A percentile compares a stretch with the other conserved stretches of the same genome.
phyloP scores from a whole-genome alignment of 2,329 filamentous ascomycete species.

The Nannizzia gypsea region DNA sequence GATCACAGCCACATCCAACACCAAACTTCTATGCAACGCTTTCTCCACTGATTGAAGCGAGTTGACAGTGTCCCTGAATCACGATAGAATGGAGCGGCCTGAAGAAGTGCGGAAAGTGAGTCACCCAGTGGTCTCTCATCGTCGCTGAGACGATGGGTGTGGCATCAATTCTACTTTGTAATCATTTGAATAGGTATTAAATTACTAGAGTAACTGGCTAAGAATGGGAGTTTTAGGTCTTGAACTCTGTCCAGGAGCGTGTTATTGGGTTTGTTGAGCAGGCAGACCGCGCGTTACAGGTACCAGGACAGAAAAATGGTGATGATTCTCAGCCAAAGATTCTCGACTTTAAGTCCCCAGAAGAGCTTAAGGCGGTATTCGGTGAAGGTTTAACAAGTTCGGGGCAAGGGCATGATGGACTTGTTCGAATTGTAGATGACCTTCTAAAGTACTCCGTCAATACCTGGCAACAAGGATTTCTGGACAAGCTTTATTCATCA shows the following conservation, averaged over 20 bases:
- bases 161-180: not conserved
- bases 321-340: conserved; percentile 45
- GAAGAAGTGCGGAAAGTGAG: conserved; percentile 34
- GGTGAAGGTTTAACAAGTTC: conserved; percentile 41
- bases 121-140: conserved; percentile 10
- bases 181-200: not conserved
- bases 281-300: conserved; percentile 26
- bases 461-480: conserved; percentile 95
- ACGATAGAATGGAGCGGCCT: conserved; percentile 20
- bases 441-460: conserved; percentile 83
- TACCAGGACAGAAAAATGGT: conserved; percentile 49
- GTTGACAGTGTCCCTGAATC: not conserved
- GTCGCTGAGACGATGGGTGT: not conserved
- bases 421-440: conserved; percentile 57
- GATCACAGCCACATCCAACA: not conserved
- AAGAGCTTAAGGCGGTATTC: conserved; percentile 46
- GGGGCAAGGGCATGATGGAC: conserved; percentile 57
- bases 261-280: conserved; percentile 35
- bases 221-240: conserved; percentile 20
- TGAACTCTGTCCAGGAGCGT: conserved; percentile 32
- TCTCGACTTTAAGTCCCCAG: conserved; percentile 51
- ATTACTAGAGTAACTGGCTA: not conserved
- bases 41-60: not conserved
- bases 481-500: conserved; percentile 89
- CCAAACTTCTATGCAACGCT: not conserved